Evolutionary conservation across 140 eudicot species (phyloP), one percentile per base, ranked within the genome.

Genomic region (Flaveria floridana): DNA sequence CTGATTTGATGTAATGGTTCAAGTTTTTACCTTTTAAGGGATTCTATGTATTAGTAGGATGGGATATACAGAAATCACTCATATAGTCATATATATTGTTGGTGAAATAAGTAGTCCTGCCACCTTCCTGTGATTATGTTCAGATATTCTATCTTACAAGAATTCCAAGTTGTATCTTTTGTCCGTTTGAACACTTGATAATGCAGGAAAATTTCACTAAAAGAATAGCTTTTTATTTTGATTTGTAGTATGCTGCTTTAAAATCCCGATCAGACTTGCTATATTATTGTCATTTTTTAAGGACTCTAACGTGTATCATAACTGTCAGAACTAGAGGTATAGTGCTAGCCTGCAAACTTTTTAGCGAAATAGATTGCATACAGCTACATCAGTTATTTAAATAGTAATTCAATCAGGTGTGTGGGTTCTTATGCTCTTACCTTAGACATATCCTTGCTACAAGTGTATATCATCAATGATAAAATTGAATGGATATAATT

Each of bases 1-100:
- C 2, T 69, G 61, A 14, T 7, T 26, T 20, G 42, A 68, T 2
- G 34, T 68, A 34, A 34, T 34, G 41, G 41, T 19, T 68, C 39
- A 12, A 69, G 44, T 48, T 14, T 70, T 0, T 44, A 1, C 41
- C 46, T 37, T n/a, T 50, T 70, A 28, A 26, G 75, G 10, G 64
- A 16, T 70, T 70, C 47, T 51, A 20, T 58, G 25, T 55, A 55
- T 55, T 55, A 55, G 8, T 21, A 59, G 39, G 65, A 59, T 21
- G 65, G 15, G 64, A 30, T 34, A n/a, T 57, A 57, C 6, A 23
- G 8, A 7, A 59, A 59, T 59, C 66, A 59, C 66, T 11, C 39
- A 12, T 23, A 23, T 23, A 58, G n/a, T 23, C 39, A 59, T 23
- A 23, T 23, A 58, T 6, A 21, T 28, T 28, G 70, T 65, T 34